Conservation (phyloP, 192 early-diverging fungal species). For the Funneliformis geosporum region DNA sequence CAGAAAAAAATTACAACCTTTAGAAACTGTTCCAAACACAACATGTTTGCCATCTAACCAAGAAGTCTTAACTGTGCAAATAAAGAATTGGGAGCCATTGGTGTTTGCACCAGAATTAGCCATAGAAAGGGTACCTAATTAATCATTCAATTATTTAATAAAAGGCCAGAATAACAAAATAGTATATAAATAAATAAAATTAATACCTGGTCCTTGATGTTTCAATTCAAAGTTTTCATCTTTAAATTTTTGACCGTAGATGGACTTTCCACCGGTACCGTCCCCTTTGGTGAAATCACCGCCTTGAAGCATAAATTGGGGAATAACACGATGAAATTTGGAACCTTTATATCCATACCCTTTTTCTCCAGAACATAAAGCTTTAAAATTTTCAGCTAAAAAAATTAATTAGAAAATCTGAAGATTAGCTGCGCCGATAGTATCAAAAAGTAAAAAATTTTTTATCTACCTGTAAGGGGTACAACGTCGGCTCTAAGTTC, state of each 20-base stretch:
- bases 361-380: conserved; percentile 96
- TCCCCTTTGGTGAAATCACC: conserved; percentile 85
- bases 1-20: conserved; percentile 44
- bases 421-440: not conserved
- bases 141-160: not conserved
- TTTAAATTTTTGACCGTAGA: conserved; percentile 78
- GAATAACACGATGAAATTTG: conserved; percentile 86
- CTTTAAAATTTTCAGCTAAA: conserved; percentile 96
- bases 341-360: conserved; percentile 77
- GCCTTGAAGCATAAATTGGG: conserved; percentile 81
- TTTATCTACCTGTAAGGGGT: conserved; percentile 53
- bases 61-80: conserved; percentile 76
- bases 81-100: conserved; percentile 92
- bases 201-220: conserved; percentile 51
- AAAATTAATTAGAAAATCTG: not conserved
- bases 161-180: not conserved
- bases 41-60: conserved; percentile 91
- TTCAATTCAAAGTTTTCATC: conserved; percentile 67
- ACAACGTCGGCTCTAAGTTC: conserved; percentile 67
- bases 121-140: conserved; percentile 71
- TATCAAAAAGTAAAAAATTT: not conserved
- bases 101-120: conserved; percentile 85
- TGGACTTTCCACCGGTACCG: conserved; percentile 90
- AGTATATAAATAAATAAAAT: not conserved
- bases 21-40: conserved; percentile 70